Conservation (phyloP, 768 basidiomycete species). For the Termitomyces sp. region DNA sequence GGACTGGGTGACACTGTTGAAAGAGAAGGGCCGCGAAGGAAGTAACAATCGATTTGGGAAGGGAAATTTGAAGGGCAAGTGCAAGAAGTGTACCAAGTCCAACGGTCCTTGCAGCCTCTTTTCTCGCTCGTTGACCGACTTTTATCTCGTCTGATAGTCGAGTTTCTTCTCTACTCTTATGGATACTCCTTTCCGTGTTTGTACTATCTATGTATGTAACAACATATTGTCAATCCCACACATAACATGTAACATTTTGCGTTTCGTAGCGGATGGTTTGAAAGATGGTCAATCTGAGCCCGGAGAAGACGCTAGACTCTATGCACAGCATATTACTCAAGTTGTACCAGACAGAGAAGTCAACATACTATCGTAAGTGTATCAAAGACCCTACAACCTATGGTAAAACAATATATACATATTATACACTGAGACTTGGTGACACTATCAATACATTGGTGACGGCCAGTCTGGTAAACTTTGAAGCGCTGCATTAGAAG, state of each 20-base stretch:
- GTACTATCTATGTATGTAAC: slow-evolving; percentile 8
- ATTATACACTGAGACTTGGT: not conserved
- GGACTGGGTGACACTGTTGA: slow-evolving; percentile 28
- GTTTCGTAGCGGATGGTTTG: not conserved
- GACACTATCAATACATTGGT: slow-evolving; percentile 5
- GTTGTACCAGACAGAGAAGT: not conserved
- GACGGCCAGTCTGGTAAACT: slow-evolving; percentile 77
- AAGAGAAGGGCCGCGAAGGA: slow-evolving; percentile 19
- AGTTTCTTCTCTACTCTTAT: not conserved
- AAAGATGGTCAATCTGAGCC: not conserved
- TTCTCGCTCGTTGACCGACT: slow-evolving; percentile 13
- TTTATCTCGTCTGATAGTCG: slow-evolving; percentile 9
- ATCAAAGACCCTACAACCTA: not conserved
- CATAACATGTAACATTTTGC: not conserved
- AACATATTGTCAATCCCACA: not conserved
- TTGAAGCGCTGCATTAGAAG: slow-evolving; percentile 71
- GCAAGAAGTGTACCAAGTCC: slow-evolving; percentile 1
- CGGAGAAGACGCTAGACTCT: not conserved
- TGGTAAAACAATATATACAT: not conserved
- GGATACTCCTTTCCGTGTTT: not conserved
- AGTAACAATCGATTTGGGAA: slow-evolving; percentile 5
- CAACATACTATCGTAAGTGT: not conserved
- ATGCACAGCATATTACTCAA: not conserved
- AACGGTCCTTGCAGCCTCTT: slow-evolving; percentile 8
- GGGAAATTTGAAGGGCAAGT: slow-evolving; percentile 1